Base-by-base conservation (phyloP, 805 yeast genomes). In the Pichia nanzhaoensis region DNA sequence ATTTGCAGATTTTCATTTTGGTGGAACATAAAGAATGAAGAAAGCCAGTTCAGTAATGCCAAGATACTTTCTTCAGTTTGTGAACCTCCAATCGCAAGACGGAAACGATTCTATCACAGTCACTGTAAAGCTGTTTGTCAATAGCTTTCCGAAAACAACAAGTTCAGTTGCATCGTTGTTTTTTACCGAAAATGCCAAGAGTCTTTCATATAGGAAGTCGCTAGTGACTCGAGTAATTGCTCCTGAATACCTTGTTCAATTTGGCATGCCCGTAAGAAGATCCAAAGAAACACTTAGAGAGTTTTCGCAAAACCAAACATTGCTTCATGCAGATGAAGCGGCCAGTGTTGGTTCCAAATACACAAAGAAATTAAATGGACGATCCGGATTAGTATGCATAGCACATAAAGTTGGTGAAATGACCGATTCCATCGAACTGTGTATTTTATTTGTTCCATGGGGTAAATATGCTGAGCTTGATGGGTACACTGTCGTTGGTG, bases 191-290 rank as follows among this genome's bases (percentile, higher is more conserved):
- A 31, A 18, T 13, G 6, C 9, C 1, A 33, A 27, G 1, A 16
- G 16, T n/a, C 2, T 37, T 6, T 28, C 39, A 27, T 60, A 51
- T 37, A 50, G 51, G 34, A 48, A 52, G 16, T 41, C 60, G 1
- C 6, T 21, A 13, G 42, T 61, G 3, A 51, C 64, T 2, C 48
- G 64, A 33, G 44, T 61, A 5, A 45, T 60, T 30, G 50, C 62
- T 7, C 64, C 65, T 4, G 64, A 61, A 41, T 60, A 51, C 44
- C 45, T 61, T 4, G 40, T 60, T 1, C 64, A 60, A 40, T 48
- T 47, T 20, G 64, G 64, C 8, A 36, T 40, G 14, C 45, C 58
- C 1, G 39, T 40, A 1, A 42, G 52, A 34, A 24, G 57, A 24
- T 24, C 28, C 28, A 24, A 24, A 10, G 28, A 17, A 47, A 48